Percentiles rank a stretch among this genome's conserved stretches.
phyloP scores from a whole-genome alignment of 345 rosid genomes.

The Eucalyptus leucophloia region DNA sequence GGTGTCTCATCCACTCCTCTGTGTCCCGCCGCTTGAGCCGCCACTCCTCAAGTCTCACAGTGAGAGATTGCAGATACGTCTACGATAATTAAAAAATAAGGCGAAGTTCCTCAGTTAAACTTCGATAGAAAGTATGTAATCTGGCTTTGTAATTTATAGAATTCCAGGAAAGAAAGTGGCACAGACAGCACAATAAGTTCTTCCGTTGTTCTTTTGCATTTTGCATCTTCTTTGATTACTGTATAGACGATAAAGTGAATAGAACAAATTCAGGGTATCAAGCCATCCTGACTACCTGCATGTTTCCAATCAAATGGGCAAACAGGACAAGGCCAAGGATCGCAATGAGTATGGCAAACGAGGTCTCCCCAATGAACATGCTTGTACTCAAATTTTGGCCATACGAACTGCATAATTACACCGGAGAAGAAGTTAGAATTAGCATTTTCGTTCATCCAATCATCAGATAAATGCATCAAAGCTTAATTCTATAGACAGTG shows the following conservation, averaged over 20 bases:
- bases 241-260: neutral
- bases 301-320: constrained; percentile 43
- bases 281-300: constrained; percentile 18
- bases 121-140: neutral
- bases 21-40: constrained; percentile 43
- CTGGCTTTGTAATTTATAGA: neutral
- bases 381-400: constrained; percentile 26
- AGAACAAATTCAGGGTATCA: neutral
- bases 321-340: constrained; percentile 36
- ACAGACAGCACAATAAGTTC: neutral
- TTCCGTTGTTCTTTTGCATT: neutral
- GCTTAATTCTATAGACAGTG: neutral
- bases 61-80: constrained; percentile 51
- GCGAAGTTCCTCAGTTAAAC: neutral
- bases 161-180: neutral
- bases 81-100: neutral
- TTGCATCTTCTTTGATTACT: neutral
- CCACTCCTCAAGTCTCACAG: constrained; percentile 51
- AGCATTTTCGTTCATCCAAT: neutral
- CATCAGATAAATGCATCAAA: neutral
- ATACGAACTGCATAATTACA: constrained; percentile 21
- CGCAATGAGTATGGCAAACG: constrained; percentile 29
- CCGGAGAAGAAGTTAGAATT: neutral
- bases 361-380: constrained; percentile 35
- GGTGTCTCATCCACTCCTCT: constrained; percentile 54